Evolutionary conservation across 2,329 filamentous ascomycete species (phyloP), one percentile per base, ranked within the genome.

Genomic region (Alternaria sp.): DNA sequence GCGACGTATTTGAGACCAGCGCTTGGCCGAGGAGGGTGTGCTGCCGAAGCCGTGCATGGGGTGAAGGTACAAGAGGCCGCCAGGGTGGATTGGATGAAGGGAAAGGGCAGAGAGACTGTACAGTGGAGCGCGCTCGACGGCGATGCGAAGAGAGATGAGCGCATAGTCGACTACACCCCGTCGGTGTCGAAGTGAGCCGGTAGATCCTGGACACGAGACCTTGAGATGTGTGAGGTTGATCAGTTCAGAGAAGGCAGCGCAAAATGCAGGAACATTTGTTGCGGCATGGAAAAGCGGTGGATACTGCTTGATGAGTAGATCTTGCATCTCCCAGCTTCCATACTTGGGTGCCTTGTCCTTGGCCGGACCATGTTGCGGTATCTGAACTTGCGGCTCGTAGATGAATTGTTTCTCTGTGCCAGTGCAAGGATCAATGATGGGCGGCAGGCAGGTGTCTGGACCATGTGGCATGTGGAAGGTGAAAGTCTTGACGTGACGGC

Each of bases 221-320:
- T 87, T 90, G 60, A 97, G 83, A 75, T 94, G 91, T 46, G 87
- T 84, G 70, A 97, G 82, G 69, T 90, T 90, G 59, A 87, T 81
- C 71, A 97, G 78, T 64, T 89, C 82, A 36, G 85, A 86, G 74
- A 97, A 84, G 50, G 91, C 91, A 65, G 88, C 85, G 69, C 94
- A 89, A 81, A 97, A 97, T 40, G 92, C 91, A 5, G 91, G 87
- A 7, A 96, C 90, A 74, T 97, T 95, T 62, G 92, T 94, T 8
- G 93, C 92, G 7, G 93, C 92, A 74, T 97, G 93, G 80, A 97
- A 97, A 3, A 97, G 82, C 6, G 93, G 92, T 54, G 92, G 92
- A 73, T 96, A 97, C 80, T 97, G 93, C 74, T 92, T 89, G 14
- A 92, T 92, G 62, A 97, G 84, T 60, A 96, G 85, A 74, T 94